Evolutionary conservation across 2,329 filamentous ascomycete species (phyloP).

Genomic region (Onygenales sp.): DNA sequence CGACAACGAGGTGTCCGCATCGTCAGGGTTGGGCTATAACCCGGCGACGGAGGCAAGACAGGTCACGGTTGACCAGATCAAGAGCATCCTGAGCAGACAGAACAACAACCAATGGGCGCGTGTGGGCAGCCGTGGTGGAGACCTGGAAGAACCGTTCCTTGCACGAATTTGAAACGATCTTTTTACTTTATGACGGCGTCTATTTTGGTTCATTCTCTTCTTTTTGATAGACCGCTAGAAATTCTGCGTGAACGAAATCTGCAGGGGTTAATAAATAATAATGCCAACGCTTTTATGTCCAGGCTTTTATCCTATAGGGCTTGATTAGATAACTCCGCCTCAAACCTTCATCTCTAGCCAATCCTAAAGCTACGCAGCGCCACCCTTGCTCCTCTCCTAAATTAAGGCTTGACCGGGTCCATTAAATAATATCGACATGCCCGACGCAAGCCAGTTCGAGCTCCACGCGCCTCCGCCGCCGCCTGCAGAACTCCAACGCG

Average conservation of each 20-base stretch:
- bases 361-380: too few relatives aligned
- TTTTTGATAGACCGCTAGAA: neutral
- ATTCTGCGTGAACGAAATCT: too few relatives aligned
- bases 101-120: conserved; percentile 7
- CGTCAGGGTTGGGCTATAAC: conserved; percentile 6
- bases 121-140: conserved; percentile 4
- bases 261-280: too few relatives aligned
- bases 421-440: neutral
- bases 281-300: too few relatives aligned
- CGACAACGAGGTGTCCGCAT: neutral
- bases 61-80: conserved; percentile 6
- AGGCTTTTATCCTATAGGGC: too few relatives aligned
- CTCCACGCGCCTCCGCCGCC: neutral
- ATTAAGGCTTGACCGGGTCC: too few relatives aligned
- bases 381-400: too few relatives aligned
- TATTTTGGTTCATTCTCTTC: neutral
- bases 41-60: conserved; percentile 7
- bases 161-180: conserved; percentile 5
- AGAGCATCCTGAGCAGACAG: conserved; percentile 4
- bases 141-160: conserved; percentile 3
- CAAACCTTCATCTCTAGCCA: too few relatives aligned
- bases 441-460: neutral
- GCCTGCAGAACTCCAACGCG: neutral
- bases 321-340: too few relatives aligned
- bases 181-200: neutral